phyloP scores from a whole-genome alignment of 2,329 filamentous ascomycete species.

The Sclerotinia sclerotiorum region DNA sequence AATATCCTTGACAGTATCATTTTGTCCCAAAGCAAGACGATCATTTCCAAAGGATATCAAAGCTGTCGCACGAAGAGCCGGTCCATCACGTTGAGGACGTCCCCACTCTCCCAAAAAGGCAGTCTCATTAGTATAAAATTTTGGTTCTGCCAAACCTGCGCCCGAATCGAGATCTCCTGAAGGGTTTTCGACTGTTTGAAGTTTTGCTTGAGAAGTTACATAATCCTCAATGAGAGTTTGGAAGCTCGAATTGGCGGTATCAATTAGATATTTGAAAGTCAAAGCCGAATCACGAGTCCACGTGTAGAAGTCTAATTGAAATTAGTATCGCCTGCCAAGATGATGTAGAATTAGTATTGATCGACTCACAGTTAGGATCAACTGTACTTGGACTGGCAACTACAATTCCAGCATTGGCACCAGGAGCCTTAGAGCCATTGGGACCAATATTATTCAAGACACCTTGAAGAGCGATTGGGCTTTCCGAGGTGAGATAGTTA shows the following conservation, averaged over 20 bases:
- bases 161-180: constrained; percentile 44
- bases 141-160: constrained; percentile 66
- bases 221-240: constrained; percentile 62
- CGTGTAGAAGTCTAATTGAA: constrained; percentile 67
- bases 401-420: constrained; percentile 51
- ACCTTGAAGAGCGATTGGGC: constrained; percentile 50
- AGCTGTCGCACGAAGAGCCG: constrained; percentile 73
- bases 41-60: constrained; percentile 71
- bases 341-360: too few relatives aligned
- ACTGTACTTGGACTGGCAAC: constrained; percentile 55
- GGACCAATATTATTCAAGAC: constrained; percentile 57
- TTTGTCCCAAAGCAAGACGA: constrained; percentile 61
- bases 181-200: constrained; percentile 60
- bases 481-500: constrained; percentile 37
- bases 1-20: constrained; percentile 47
- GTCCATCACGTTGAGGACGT: constrained; percentile 76
- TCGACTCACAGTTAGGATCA: constrained; percentile 53
- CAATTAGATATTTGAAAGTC: constrained; percentile 66
- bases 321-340: constrained; percentile 18
- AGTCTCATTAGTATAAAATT: constrained; percentile 64
- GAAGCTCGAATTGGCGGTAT: constrained; percentile 57
- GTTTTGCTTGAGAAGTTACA: constrained; percentile 61
- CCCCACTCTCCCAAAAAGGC: constrained; percentile 59
- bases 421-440: constrained; percentile 48
- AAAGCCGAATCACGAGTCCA: constrained; percentile 77